Evolutionary conservation across 352 stramenopile species (phyloP), one percentile per base, ranked within the genome.

Genomic region (Phytophthora kernoviae): DNA sequence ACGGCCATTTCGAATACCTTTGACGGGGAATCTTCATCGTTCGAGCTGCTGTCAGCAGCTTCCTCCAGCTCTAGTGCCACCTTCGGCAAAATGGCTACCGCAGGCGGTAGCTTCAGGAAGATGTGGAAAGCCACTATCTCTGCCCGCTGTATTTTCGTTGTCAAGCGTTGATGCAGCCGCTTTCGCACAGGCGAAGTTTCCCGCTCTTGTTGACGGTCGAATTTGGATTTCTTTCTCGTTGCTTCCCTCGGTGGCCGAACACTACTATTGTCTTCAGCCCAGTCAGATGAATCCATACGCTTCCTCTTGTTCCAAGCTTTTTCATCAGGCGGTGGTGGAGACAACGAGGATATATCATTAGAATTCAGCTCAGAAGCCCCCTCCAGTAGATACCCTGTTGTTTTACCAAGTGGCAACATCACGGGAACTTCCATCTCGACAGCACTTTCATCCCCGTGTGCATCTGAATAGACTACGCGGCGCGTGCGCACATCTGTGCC

Each of bases 351-450:
- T 7, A 80, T 39, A 47, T 81, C 58, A 1, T n/a, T 49, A 48
- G 27, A 65, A 17, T 40, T 27, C 37, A 48, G 46, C 15, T 58
- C 27, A 22, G 59, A 54, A 14, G 49, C 40, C 9, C 65, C 79
- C 45, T 87, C 78, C n/a, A 93, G 39, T 18, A 93, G 44, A 58
- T 86, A 89, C 18, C 52, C 69, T n/a, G 77, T 81, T 46, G 78
- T 80, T 45, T 85, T 69, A 5, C 84, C 84, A 1, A 93, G 54
- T 0, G 84, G 84, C 15, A 93, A 49, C 49, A 88, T 63, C 8
- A 88, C 73, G 0, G 84, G 84, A 8, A 93, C 81, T 36, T 93
- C 84, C 79, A 93, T 93, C 20, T 91, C 79, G 24, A 93, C 74
- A 1, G 68, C 65, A 20, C 33, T 77, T 10, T 74, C 65, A 20